A percentile compares a stretch with the other conserved stretches of the same genome.
Evolutionary conservation across 129 eudicot genomes (phyloP).

Genomic region (Lactuca saligna): DNA sequence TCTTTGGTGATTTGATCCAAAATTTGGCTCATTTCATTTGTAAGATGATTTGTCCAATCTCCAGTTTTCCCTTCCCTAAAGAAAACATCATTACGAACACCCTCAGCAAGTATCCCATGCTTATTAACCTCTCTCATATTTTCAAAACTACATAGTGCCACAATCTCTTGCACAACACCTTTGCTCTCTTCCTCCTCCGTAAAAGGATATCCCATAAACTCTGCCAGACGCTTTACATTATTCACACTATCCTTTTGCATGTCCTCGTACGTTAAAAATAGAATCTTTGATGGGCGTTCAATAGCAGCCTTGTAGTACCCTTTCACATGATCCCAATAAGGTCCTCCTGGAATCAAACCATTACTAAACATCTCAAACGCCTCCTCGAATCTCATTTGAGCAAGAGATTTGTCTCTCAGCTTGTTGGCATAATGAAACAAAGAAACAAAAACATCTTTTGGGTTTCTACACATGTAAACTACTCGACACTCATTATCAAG

Average conservation of each 20-base stretch:
- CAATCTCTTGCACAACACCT: conserved; percentile 14
- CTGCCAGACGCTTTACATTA: conserved; percentile 33
- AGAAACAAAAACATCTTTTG: conserved; percentile 41
- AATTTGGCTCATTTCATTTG: neutral
- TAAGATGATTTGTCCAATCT: too few species aligned
- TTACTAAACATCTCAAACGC: conserved; percentile 33
- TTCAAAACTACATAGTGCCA: conserved; percentile 14
- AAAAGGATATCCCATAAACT: conserved; percentile 38
- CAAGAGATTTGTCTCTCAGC: conserved; percentile 15
- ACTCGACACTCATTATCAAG: conserved; percentile 5
- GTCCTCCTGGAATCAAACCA: conserved; percentile 34
- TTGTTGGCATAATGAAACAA: conserved; percentile 35
- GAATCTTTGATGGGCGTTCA: conserved; percentile 28
- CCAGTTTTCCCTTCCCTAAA: conserved; percentile 34
- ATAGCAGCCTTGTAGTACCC: conserved; percentile 40
- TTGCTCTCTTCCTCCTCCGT: conserved; percentile 15
- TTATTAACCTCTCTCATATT: conserved; percentile 19
- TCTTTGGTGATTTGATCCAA: conserved; percentile 31
- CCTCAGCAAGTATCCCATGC: conserved; percentile 6
- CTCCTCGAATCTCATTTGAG: conserved; percentile 19
- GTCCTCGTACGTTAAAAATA: conserved; percentile 51
- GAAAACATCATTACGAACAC: conserved; percentile 17
- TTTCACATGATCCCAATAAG: conserved; percentile 36
- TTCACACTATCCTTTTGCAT: conserved; percentile 24
- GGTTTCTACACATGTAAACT: conserved; percentile 33